Evolutionary conservation across 805 yeast species (phyloP).

Genomic region (Cyberlindnera samutprakarnensis): DNA sequence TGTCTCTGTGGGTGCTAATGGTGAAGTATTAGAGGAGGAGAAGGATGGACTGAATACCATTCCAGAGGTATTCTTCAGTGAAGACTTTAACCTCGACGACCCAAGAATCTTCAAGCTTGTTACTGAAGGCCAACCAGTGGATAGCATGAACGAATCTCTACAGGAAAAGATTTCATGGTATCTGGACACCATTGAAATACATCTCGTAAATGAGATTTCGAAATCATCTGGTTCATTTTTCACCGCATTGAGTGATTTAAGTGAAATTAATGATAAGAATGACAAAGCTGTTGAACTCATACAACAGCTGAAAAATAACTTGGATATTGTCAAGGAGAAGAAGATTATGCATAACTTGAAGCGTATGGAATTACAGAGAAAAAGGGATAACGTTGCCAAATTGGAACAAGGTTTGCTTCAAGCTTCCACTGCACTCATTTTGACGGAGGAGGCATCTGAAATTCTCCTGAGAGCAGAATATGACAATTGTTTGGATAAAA

Average conservation of each 20-base stretch:
- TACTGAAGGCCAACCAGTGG: slow-evolving; percentile 48
- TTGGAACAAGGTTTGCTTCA: slow-evolving; percentile 55
- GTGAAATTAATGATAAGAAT: slow-evolving; percentile 51
- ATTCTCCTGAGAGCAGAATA: slow-evolving; percentile 37
- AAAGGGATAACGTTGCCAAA: slow-evolving; percentile 50
- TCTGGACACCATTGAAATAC: slow-evolving; percentile 77
- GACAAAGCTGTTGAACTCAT: slow-evolving; percentile 41
- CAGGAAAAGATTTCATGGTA: slow-evolving; percentile 79
- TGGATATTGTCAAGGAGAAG: slow-evolving; percentile 38
- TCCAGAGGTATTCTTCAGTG: slow-evolving; percentile 63
- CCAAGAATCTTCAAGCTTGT: slow-evolving; percentile 78
- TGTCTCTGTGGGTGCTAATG: slow-evolving; percentile 10
- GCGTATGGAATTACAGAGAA: slow-evolving; percentile 40
- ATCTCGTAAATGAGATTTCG: slow-evolving; percentile 75
- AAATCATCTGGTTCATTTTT: slow-evolving; percentile 80
- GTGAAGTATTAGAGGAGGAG: slow-evolving; percentile 16
- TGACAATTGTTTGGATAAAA: slow-evolving; percentile 47
- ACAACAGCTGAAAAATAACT: slow-evolving; percentile 34
- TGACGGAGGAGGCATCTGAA: slow-evolving; percentile 42
- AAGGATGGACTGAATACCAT: slow-evolving; percentile 32
- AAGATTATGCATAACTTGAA: slow-evolving; percentile 45
- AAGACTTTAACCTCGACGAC: slow-evolving; percentile 75
- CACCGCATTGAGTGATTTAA: slow-evolving; percentile 73
- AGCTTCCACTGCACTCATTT: slow-evolving; percentile 36
- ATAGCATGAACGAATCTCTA: slow-evolving; percentile 44